phyloP scores from a whole-genome alignment of 495 filamentous ascomycete species.

The Thozetella sp. region DNA sequence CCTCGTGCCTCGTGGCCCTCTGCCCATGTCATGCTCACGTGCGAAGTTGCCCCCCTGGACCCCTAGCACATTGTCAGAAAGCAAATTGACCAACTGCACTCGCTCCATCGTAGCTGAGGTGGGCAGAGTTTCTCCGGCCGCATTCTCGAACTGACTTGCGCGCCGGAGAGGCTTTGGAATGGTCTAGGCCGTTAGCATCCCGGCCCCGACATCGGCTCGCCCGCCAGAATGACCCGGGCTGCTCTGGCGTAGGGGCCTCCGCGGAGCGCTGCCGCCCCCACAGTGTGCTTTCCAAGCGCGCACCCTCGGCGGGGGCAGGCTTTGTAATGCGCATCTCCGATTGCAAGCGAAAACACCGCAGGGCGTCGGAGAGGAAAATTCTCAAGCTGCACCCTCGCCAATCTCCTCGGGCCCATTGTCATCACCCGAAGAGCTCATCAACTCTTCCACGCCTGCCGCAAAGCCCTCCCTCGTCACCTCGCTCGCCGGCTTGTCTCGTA shows the following conservation, averaged over 20 bases:
- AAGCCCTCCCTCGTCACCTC: not conserved
- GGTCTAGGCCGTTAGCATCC: too few species aligned
- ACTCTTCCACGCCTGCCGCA: not conserved
- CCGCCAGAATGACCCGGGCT: not conserved
- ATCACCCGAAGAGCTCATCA: not conserved
- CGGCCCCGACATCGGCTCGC: too few species aligned
- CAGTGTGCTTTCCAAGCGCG: not conserved
- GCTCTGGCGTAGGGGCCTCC: not conserved
- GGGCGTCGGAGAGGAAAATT: not conserved
- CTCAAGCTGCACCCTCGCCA: not conserved
- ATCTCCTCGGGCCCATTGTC: conserved; percentile 1
- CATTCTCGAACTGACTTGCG: too few species aligned
- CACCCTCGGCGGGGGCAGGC: conserved; percentile 1
- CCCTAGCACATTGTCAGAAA: too few species aligned
- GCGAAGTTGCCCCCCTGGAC: too few species aligned
- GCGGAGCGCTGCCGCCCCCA: not conserved
- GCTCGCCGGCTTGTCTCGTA: not conserved
- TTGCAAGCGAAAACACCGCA: not conserved
- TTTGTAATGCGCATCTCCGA: conserved; percentile 3
- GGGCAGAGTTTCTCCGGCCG: too few species aligned
- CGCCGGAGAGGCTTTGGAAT: too few species aligned
- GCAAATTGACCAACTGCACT: too few species aligned
- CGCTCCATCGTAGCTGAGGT: too few species aligned
- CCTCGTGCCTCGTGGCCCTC: too few species aligned
- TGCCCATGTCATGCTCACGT: too few species aligned